Percentiles rank a stretch among this genome's conserved stretches.
phyloP scores from a whole-genome alignment of 305 asterid genomes.

The Rubia peregrina region DNA sequence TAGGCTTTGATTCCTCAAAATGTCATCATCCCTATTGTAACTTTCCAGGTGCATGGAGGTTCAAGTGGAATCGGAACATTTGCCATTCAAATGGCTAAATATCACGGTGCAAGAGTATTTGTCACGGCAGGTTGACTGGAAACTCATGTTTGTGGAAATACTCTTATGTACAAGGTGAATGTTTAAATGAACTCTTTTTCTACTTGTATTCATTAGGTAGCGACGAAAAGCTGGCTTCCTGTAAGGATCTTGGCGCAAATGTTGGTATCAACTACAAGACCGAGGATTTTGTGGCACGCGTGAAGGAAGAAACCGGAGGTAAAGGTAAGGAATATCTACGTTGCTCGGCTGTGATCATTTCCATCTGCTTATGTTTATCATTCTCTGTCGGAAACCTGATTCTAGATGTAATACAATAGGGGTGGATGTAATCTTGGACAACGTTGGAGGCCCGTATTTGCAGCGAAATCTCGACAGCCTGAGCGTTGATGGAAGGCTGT shows the following conservation, averaged over 20 bases:
- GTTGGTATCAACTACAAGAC: conserved; percentile 93
- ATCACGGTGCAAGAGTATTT: conserved; percentile 63
- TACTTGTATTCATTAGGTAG: conserved; percentile 46
- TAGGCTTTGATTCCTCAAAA: not conserved
- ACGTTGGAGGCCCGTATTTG: conserved; percentile 67
- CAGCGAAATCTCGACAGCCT: conserved; percentile 70
- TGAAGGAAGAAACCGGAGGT: conserved; percentile 93
- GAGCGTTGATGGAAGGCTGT: conserved; percentile 75
- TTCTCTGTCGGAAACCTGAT: not conserved
- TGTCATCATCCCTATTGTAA: not conserved
- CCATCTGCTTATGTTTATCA: not conserved
- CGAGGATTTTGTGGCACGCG: conserved; percentile 79
- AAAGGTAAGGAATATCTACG: conserved; percentile 38
- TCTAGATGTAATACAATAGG: conserved; percentile 35
- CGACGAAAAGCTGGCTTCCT: conserved; percentile 78
- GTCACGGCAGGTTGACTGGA: conserved; percentile 74
- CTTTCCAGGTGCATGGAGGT: conserved; percentile 87
- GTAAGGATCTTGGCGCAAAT: conserved; percentile 93
- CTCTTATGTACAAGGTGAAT: not conserved
- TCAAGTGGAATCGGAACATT: conserved; percentile 98
- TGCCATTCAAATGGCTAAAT: conserved; percentile 88
- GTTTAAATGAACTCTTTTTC: not conserved
- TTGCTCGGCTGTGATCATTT: not conserved
- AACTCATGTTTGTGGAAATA: not conserved
- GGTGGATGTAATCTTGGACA: conserved; percentile 86